Conservation (phyloP, 805 yeast genomes). For the Wickerhamomyces mucosus region DNA sequence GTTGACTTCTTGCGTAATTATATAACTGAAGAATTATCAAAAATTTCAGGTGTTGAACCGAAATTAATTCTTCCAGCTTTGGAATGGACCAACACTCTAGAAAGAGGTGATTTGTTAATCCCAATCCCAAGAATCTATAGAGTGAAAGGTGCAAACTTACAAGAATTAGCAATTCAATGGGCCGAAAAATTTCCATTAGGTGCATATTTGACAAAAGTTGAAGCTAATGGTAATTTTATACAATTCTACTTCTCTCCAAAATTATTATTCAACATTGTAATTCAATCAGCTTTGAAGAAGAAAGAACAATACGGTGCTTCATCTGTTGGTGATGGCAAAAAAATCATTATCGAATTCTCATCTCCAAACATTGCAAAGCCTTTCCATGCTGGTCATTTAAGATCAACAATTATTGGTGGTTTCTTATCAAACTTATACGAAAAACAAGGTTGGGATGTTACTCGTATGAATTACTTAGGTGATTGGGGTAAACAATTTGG, state of each 20-base stretch:
- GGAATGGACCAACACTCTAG: constrained; percentile 79
- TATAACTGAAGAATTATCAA: constrained; percentile 68
- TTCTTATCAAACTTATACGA: constrained; percentile 86
- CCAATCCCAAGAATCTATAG: constrained; percentile 83
- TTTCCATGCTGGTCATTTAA: constrained; percentile 98
- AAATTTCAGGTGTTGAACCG: constrained; percentile 63
- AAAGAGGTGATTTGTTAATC: constrained; percentile 85
- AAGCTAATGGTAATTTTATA: constrained; percentile 81
- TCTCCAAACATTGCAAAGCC: constrained; percentile 99
- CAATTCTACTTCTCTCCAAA: constrained; percentile 76
- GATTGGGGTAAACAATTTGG: constrained; percentile 99
- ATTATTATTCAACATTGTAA: constrained; percentile 56
- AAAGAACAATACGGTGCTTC: constrained; percentile 58
- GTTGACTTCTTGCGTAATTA: constrained; percentile 86
- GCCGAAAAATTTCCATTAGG: constrained; percentile 69
- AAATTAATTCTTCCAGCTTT: constrained; percentile 70
- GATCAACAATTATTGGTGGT: constrained; percentile 97
- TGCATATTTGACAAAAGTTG: constrained; percentile 57
- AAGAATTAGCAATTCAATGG: constrained; percentile 67
- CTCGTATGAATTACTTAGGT: constrained; percentile 89
- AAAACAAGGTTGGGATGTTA: constrained; percentile 85
- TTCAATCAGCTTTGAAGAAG: constrained; percentile 58
- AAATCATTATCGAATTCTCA: constrained; percentile 77
- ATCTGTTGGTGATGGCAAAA: constrained; percentile 66
- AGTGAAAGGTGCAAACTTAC: constrained; percentile 74